Base-by-base conservation (phyloP, 352 stramenopile genomes). In the Achlya hypogyna region DNA sequence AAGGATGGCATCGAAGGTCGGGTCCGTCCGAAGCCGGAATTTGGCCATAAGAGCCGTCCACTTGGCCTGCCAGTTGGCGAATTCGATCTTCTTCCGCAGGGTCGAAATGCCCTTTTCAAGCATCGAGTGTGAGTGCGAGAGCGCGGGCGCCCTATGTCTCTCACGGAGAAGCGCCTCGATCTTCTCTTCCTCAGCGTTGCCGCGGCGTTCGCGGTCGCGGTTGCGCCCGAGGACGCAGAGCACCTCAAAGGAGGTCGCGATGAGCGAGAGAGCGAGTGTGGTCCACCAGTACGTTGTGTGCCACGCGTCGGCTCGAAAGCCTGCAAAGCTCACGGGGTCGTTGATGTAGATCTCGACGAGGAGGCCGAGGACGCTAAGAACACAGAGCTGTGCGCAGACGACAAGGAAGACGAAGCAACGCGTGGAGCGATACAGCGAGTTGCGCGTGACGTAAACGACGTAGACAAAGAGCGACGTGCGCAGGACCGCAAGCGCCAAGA, bases 1-100 rank as follows among this genome's bases (percentile, higher is more conserved):
- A 67, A 93, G 79, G 34, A 93, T 84, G 18, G 84, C 82, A 52
- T 93, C 82, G 38, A 93, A 93, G 18, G 84, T 89, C 28, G 82
- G 74, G 51, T 91, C 82, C 31, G 76, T 85, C 22, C 72, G 71
- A 28, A 27, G 40, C 59, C 86, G 71, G 59, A 91, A 76, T 51
- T 90, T 78, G 58, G 82, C 85, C 22, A 88, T 79, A 27, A 93
- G 69, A 51, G 78, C 78, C n/a, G 79, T 69, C 84, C 84, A 93
- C 69, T 93, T 93, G 60, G 74, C 78, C 14, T 75, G 70, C 84
- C 84, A 93, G 32, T 76, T 42, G 23, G 73, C 75, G 31, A 81
- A 73, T 52, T 78, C 74, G n/a, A 71, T 86, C 76, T 56, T 79
- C 72, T 34, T 79, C 12, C 38, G 38, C 38, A 45, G 38, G 12